Conservation (phyloP, 352 stramenopile genomes). For the Phytophthora pisi region DNA sequence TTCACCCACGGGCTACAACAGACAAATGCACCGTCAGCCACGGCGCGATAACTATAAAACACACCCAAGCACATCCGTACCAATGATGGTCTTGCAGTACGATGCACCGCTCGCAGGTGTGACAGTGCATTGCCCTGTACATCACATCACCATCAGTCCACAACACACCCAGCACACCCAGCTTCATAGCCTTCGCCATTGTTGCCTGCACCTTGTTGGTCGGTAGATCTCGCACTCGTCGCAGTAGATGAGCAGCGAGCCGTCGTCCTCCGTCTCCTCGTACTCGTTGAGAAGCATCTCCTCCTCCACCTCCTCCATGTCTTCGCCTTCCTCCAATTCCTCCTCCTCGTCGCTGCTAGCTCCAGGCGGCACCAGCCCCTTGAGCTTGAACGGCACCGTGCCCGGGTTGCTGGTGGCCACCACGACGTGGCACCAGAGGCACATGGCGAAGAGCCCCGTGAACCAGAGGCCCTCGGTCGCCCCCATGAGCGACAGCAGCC, state of each 20-base stretch:
- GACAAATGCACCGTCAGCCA: slow-evolving; percentile 7
- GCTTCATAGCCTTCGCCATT: not conserved
- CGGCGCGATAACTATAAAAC: not conserved
- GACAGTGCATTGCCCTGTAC: slow-evolving; percentile 73
- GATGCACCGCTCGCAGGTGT: slow-evolving; percentile 78
- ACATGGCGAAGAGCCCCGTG: slow-evolving; percentile 65
- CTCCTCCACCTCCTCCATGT: slow-evolving; percentile 56
- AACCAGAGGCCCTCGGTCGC: slow-evolving; percentile 53
- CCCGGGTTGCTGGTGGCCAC: slow-evolving; percentile 83
- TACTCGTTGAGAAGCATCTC: slow-evolving; percentile 73
- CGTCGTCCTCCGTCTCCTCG: slow-evolving; percentile 74
- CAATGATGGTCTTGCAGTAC: slow-evolving; percentile 87
- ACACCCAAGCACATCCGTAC: slow-evolving; percentile 29
- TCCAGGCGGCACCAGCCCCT: slow-evolving; percentile 17
- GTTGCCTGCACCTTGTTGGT: slow-evolving; percentile 54
- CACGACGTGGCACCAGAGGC: slow-evolving; percentile 69
- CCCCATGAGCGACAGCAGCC: slow-evolving; percentile 54
- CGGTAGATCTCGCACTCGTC: slow-evolving; percentile 83
- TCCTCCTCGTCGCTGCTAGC: slow-evolving; percentile 13
- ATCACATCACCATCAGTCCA: not conserved
- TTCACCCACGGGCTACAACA: slow-evolving; percentile 81
- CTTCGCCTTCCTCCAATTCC: slow-evolving; percentile 1
- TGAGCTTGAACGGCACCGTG: slow-evolving; percentile 58
- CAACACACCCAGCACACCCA: not conserved
- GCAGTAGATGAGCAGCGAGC: slow-evolving; percentile 79